Evolutionary conservation across 495 filamentous ascomycete species (phyloP), one percentile per base, ranked within the genome.

Genomic region (Trichoderma gamsii): DNA sequence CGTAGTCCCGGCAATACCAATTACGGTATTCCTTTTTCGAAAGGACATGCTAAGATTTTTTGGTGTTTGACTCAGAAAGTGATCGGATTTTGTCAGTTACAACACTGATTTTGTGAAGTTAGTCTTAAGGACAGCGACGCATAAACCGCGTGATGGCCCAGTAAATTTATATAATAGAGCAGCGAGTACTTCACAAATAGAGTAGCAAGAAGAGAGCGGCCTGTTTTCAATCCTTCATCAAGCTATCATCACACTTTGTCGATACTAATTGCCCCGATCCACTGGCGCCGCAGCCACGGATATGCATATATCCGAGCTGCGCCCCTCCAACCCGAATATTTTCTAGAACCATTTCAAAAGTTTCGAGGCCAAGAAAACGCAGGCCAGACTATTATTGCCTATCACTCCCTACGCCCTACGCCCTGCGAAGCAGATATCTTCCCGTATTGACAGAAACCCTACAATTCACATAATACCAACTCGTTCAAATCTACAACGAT

Each of bases 1-100:
- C 73, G 41, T 67, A 35, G 44, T 75, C 73, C 70, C 80, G 74
- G 68, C 75, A 66, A 68, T 81, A 72, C 63, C 79, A 38, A 97
- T 77, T 1, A 88, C 89, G 64, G 92, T 82, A 73, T 94, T 96
- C 69, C 92, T 87, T 75, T 93, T 96, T 71, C 92, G 88, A 79
- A 98, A 97, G 5, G 93, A 92, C 92, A 96, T 96, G 59, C 12
- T 73, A 25, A 73, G 69, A 25, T 73, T 72, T 65, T 23, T 15
- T 63, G 80, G n/a, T 49, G 44, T 49, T 83, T 77, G 66, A 29
- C 5, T 38, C 35, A 38, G 8, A 38, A 7, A 38, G 7, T 7
- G 35, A 7, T 0, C 35, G 8, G 35, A 38, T 38, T 38, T 38
- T 5, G 35, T 38, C 35, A 38, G 35, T 5, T 38, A 38, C 7